These are phyloP conservation scores for Fomitopsis schrenkii DNA, from an alignment of 1,284 basidiomycete species.

Conservation along the genomic window DNA sequence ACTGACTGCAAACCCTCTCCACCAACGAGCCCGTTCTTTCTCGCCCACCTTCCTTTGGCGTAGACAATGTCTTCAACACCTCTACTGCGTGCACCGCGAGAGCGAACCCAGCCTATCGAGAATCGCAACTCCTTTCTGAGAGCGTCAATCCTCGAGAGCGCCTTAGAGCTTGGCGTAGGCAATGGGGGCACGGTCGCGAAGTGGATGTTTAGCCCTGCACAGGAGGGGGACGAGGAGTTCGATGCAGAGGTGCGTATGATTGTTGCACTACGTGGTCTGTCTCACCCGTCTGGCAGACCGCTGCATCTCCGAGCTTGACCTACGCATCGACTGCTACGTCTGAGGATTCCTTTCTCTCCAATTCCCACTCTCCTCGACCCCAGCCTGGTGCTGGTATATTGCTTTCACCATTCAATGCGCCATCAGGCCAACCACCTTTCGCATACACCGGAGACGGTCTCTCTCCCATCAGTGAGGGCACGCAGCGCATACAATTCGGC, in stretches of 20 bases:
- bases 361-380: conserved; percentile 14
- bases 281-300: conserved; percentile 12
- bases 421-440: not conserved
- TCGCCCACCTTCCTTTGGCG: not conserved
- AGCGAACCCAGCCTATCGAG: conserved; percentile 7
- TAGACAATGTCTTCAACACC: conserved; percentile 1
- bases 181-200: conserved; percentile 51
- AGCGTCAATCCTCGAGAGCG: conserved; percentile 67
- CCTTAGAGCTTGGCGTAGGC: conserved; percentile 58
- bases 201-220: conserved; percentile 63
- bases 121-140: conserved; percentile 54
- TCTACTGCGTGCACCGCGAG: conserved; percentile 1
- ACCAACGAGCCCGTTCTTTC: not conserved
- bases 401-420: not conserved
- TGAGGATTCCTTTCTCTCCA: conserved; percentile 29
- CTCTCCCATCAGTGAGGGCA: conserved; percentile 5
- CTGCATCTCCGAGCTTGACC: conserved; percentile 30
- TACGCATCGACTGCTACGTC: conserved; percentile 33
- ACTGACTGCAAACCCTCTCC: not conserved
- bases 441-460: conserved; percentile 3
- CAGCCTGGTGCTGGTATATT: conserved; percentile 23
- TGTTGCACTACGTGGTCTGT: not conserved
- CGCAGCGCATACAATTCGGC: conserved; percentile 23
- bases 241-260: conserved; percentile 17
- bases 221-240: conserved; percentile 47